Percentiles rank a stretch among this genome's conserved stretches.
Conservation (phyloP, 495 filamentous ascomycete species). For the Lasiosphaeria miniovina region DNA sequence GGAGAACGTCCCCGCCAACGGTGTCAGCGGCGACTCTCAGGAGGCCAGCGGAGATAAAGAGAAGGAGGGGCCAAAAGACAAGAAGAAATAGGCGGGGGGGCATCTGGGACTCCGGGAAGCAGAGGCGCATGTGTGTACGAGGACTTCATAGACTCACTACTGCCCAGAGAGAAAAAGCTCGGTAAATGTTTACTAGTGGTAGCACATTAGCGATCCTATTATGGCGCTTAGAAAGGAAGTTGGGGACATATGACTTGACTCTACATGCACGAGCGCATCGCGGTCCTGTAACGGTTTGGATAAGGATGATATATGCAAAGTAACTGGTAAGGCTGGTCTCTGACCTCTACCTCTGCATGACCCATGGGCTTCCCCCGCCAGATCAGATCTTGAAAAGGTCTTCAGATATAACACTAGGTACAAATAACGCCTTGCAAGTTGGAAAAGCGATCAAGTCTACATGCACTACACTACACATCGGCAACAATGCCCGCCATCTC, state of each 20-base stretch:
- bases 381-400: too few species aligned
- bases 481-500: constrained; percentile 77
- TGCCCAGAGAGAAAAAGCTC: constrained; percentile 5
- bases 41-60: constrained; percentile 31
- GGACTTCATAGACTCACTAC: constrained; percentile 17
- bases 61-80: constrained; percentile 33
- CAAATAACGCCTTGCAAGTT: too few species aligned
- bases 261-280: too few species aligned
- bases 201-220: neutral
- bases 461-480: constrained; percentile 44
- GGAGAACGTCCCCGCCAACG: constrained; percentile 24
- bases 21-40: constrained; percentile 41
- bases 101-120: neutral
- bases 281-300: too few species aligned
- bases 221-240: neutral
- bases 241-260: neutral
- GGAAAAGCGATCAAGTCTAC: too few species aligned
- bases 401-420: too few species aligned
- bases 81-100: constrained; percentile 32
- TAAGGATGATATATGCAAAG: too few species aligned
- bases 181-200: constrained; percentile 27
- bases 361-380: too few species aligned
- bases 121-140: constrained; percentile 18
- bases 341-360: too few species aligned
- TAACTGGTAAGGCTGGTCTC: too few species aligned